These are phyloP conservation scores for Botrytis deweyae DNA, from an alignment of 2,329 filamentous ascomycete genomes.

Conservation along the genomic window DNA sequence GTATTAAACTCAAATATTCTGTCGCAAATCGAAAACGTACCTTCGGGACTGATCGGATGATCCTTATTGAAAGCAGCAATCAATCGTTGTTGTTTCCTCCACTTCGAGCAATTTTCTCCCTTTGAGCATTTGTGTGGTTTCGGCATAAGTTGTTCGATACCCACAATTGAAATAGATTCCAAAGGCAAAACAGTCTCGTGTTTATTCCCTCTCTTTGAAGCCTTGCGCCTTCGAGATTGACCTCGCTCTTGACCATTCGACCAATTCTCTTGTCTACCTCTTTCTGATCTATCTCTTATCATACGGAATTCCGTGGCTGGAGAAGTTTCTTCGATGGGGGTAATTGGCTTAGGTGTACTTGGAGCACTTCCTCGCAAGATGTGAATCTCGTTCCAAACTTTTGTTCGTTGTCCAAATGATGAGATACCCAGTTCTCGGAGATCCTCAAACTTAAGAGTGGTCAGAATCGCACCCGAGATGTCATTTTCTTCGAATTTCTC, in stretches of 20 bases:
- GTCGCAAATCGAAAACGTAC: background rate
- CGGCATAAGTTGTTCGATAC: conserved; percentile 84
- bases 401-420: conserved; percentile 78
- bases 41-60: conserved; percentile 60
- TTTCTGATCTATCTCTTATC: conserved; percentile 30
- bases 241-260: conserved; percentile 33
- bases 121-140: conserved; percentile 83
- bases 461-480: conserved; percentile 81
- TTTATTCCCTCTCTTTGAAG: conserved; percentile 33
- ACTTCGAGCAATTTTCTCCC: conserved; percentile 82
- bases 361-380: conserved; percentile 59
- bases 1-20: background rate
- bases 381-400: conserved; percentile 78
- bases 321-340: conserved; percentile 59
- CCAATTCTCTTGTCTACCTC: conserved; percentile 28
- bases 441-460: conserved; percentile 90
- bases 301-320: conserved; percentile 31
- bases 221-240: conserved; percentile 30
- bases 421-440: conserved; percentile 76
- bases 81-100: conserved; percentile 74
- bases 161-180: conserved; percentile 87
- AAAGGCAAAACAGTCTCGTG: conserved; percentile 69
- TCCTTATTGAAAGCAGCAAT: conserved; percentile 73
- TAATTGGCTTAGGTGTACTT: conserved; percentile 53
- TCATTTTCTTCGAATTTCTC: conserved; percentile 90